Evolutionary conservation across 1,139 yeast genomes (phyloP), one percentile per base, ranked within the genome.

Genomic region (Debaryomyces sp.): DNA sequence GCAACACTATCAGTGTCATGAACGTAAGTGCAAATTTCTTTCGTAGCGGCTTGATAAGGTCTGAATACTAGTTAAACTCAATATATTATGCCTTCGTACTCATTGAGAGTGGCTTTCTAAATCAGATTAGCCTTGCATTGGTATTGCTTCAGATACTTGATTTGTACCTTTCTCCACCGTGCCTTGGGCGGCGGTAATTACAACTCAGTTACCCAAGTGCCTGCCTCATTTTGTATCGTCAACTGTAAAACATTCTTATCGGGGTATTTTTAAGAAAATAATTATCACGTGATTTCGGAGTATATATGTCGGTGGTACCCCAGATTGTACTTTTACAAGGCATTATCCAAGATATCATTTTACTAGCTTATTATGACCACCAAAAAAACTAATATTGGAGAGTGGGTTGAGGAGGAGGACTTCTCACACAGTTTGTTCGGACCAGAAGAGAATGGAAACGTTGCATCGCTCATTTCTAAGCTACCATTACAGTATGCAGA

Each of bases 331-430:
- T 7, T 9, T 12, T 32, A 12, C 10, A 30, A 75, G 54, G 51
- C 69, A 68, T 43, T 67, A 13, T 68, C 78, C n/a, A 15, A 32
- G 9, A 32, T 32, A 17, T 18, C 21, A 15, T 6, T 10, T 15
- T 15, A 32, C 6, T 7, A 15, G 12, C 15, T 15, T 21, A 39
- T 17, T 3, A 41, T 41, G 43, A 17, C 43, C 6, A 30, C 17
- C 15, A 41, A 21, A 7, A 30, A 22, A 30, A 18, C 35, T n/a
- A 41, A 13, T 32, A 21, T 9, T 6, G 43, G 22, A 32, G 36
- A 21, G 13, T 3, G 5, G 9, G 6, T 13, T n/a, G 43, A 30
- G 24, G 18, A 29, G n/a, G 43, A 29, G 6, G 43, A 41, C n/a
- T 41, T 30, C 26, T 12, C 29, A 2, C 32, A 41, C 7, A 41